Evolutionary conservation across 148 eudicot species (phyloP).

Genomic region (Amaranthus cruentus): DNA sequence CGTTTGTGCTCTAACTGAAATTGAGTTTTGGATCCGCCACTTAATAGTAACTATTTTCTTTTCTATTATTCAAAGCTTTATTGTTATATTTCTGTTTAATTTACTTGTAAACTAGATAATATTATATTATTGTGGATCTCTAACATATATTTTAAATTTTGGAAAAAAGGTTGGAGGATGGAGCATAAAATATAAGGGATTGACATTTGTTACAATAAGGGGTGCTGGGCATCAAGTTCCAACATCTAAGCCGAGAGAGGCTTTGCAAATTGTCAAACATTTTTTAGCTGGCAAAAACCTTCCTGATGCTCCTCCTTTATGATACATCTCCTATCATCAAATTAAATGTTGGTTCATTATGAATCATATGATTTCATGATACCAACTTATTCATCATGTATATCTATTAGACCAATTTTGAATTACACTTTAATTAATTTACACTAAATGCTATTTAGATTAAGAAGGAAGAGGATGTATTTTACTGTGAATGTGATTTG

Average conservation of each 20-base stretch:
- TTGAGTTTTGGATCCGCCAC: no score
- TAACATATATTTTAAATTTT: no score
- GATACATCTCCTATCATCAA: background rate
- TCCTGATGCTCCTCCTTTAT: constrained; percentile 30
- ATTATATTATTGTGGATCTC: no score
- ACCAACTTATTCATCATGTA: no score
- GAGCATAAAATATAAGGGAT: constrained; percentile 56
- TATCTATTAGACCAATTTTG: no score
- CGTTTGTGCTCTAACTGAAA: no score
- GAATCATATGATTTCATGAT: background rate
- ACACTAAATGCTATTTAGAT: no score
- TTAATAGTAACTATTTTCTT: no score
- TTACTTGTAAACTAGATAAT: background rate
- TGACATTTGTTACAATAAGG: constrained; percentile 53
- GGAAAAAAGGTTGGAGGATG: constrained; percentile 71
- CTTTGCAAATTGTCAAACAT: constrained; percentile 36
- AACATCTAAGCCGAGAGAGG: constrained; percentile 49
- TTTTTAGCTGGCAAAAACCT: constrained; percentile 29
- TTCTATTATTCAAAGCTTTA: no score
- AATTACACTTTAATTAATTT: no score
- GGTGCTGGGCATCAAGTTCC: constrained; percentile 72
- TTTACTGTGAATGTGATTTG: no score
- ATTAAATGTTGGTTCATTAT: background rate
- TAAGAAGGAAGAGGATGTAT: no score
- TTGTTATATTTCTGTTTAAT: background rate